A percentile compares a stretch with the other conserved stretches of the same genome.
phyloP scores from a whole-genome alignment of 2,329 filamentous ascomycete genomes.

The Alternaria postmessia region DNA sequence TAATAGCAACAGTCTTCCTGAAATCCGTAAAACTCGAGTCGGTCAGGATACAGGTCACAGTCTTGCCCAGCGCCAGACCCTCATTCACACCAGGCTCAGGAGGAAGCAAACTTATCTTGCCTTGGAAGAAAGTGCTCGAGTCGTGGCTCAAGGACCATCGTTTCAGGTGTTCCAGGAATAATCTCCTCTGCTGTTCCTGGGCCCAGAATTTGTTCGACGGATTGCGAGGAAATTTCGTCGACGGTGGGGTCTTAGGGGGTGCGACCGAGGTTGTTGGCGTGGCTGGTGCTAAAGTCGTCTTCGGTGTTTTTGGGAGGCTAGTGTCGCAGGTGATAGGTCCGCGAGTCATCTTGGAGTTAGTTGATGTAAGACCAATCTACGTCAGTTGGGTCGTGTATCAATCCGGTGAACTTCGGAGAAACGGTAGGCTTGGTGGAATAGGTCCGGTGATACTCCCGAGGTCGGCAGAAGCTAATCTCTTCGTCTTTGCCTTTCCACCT shows the following conservation, averaged over 20 bases:
- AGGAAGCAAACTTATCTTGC: slow-evolving; percentile 33
- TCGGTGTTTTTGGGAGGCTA: slow-evolving; percentile 11
- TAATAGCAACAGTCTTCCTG: slow-evolving; percentile 33
- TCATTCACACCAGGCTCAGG: slow-evolving; percentile 12
- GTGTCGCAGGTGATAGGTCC: slow-evolving; percentile 8
- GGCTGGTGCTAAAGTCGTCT: slow-evolving; percentile 5
- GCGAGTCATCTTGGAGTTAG: slow-evolving; percentile 16
- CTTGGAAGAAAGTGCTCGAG: slow-evolving; percentile 40
- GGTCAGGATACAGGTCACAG: slow-evolving; percentile 38
- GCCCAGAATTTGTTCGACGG: slow-evolving; percentile 26
- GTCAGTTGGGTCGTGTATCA: slow-evolving; percentile 1
- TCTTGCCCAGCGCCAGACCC: slow-evolving; percentile 32
- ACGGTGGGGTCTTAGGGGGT: slow-evolving; percentile 6
- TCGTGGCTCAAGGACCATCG: slow-evolving; percentile 41
- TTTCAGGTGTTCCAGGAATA: slow-evolving; percentile 33
- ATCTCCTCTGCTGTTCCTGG: slow-evolving; percentile 29
- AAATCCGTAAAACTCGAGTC: slow-evolving; percentile 22
- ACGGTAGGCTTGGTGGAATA: neutral
- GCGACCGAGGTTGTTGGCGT: slow-evolving; percentile 1
- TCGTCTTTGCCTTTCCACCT: neutral
- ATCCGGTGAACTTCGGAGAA: neutral
- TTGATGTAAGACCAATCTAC: neutral
- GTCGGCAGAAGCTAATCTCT: neutral
- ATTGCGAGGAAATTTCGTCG: slow-evolving; percentile 20
- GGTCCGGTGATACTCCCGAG: slow-evolving; percentile 3